Evolutionary conservation across 2,329 filamentous ascomycete genomes (phyloP).

Genomic region (Orbilia brochopaga): DNA sequence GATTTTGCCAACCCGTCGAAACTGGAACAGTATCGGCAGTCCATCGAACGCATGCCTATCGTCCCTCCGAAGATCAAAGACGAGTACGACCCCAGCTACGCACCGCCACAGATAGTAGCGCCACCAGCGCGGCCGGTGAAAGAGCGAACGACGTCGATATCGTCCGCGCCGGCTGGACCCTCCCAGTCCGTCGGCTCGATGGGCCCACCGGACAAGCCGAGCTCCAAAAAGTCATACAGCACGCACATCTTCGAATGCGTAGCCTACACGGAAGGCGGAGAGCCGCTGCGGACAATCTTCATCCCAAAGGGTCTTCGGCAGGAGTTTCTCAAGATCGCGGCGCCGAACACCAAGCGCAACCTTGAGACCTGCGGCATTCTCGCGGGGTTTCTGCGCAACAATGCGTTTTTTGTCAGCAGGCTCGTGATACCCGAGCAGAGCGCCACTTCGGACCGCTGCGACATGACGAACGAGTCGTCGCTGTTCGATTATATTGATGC

Average conservation of each 20-base stretch:
- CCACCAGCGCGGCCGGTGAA: constrained; percentile 45
- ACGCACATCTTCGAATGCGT: constrained; percentile 76
- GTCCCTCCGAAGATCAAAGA: constrained; percentile 48
- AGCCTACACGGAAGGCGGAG: constrained; percentile 87
- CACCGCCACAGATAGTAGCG: constrained; percentile 1
- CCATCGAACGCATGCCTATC: constrained; percentile 32
- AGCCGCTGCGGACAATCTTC: constrained; percentile 84
- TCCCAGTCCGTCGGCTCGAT: constrained; percentile 8
- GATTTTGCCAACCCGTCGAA: constrained; percentile 47
- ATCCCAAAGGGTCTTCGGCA: constrained; percentile 76
- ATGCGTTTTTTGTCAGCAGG: constrained; percentile 87
- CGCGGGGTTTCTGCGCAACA: constrained; percentile 87
- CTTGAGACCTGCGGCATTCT: constrained; percentile 95
- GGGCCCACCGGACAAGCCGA: constrained; percentile 30
- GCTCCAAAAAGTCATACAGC: constrained; percentile 56
- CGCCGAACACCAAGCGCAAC: constrained; percentile 76
- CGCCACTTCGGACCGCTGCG: constrained; percentile 89
- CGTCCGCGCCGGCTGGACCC: neutral
- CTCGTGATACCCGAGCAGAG: constrained; percentile 90
- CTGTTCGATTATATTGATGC: constrained; percentile 88
- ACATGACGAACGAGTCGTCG: constrained; percentile 83
- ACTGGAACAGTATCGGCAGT: constrained; percentile 41
- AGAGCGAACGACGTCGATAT: constrained; percentile 53
- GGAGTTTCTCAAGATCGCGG: constrained; percentile 75
- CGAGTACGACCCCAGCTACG: constrained; percentile 43